These are phyloP conservation scores for Umbelopsis ramanniana DNA, from an alignment of 192 early-diverging fungal genomes.

Conservation along the genomic window DNA sequence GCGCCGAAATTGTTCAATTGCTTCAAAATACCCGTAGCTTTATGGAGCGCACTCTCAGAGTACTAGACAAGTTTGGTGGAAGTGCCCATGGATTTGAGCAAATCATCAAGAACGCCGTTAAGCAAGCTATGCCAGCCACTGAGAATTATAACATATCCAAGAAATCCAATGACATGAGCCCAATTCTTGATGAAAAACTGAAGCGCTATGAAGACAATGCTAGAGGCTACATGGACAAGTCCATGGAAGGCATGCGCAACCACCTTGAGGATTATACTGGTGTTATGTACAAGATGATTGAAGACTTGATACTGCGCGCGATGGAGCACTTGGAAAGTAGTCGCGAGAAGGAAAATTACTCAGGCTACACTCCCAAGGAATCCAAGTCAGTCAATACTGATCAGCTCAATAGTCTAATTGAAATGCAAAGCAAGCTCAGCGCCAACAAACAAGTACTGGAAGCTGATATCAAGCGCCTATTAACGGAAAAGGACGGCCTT, in stretches of 20 bases:
- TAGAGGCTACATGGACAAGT: conserved; percentile 35
- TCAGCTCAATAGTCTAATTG: conserved; percentile 5
- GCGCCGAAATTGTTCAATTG: not conserved
- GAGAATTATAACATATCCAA: conserved; percentile 30
- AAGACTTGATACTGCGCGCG: conserved; percentile 32
- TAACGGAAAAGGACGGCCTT: conserved; percentile 17
- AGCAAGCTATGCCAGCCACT: conserved; percentile 18
- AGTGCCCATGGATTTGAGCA: conserved; percentile 30
- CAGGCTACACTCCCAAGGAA: not conserved
- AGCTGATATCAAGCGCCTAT: conserved; percentile 21
- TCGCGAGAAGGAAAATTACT: not conserved
- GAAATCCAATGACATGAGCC: conserved; percentile 13
- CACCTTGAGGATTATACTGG: conserved; percentile 38
- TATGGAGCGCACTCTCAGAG: conserved; percentile 33
- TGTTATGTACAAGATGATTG: conserved; percentile 40
- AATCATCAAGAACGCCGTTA: conserved; percentile 32
- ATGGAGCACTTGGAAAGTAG: conserved; percentile 24
- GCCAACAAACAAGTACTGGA: conserved; percentile 4
- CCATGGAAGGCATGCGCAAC: conserved; percentile 29
- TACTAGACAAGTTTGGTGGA: conserved; percentile 32
- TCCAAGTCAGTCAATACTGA: not conserved
- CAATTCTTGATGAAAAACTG: conserved; percentile 25
- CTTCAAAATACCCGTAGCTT: conserved; percentile 27
- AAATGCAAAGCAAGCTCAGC: conserved; percentile 25
- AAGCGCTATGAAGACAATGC: conserved; percentile 38